Evolutionary conservation across 2,329 filamentous ascomycete genomes (phyloP).

Genomic region (Orbilia quercus): DNA sequence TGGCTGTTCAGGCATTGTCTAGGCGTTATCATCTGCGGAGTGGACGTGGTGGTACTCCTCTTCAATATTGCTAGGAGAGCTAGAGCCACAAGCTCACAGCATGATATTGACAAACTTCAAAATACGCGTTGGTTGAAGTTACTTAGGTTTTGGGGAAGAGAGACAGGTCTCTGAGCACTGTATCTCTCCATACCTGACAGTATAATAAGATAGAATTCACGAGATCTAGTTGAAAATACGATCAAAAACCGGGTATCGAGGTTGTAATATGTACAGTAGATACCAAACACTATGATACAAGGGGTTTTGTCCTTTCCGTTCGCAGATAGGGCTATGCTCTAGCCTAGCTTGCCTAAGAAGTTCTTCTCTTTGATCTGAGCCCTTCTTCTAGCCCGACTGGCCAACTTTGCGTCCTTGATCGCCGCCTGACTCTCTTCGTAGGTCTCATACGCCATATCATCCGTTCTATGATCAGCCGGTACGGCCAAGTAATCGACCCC

Average conservation of each 20-base stretch:
- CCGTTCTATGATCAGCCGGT: slow-evolving; percentile 43
- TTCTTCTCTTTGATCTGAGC: slow-evolving; percentile 84
- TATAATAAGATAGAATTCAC: slow-evolving; percentile 12
- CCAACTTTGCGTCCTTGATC: slow-evolving; percentile 74
- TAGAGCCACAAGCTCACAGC: no score
- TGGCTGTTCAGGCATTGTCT: no score
- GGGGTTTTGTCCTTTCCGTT: slow-evolving; percentile 71
- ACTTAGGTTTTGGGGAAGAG: neutral
- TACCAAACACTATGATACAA: slow-evolving; percentile 45
- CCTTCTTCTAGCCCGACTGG: slow-evolving; percentile 79
- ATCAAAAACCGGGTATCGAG: slow-evolving; percentile 27
- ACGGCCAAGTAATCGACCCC: slow-evolving; percentile 39
- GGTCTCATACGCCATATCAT: slow-evolving; percentile 50
- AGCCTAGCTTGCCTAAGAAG: slow-evolving; percentile 69
- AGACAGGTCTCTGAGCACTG: neutral
- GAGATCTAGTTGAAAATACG: slow-evolving; percentile 4
- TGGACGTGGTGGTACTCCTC: no score
- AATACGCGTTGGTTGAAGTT: neutral
- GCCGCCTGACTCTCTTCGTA: slow-evolving; percentile 66
- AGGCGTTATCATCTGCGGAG: no score
- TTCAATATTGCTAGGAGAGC: no score
- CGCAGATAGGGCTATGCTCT: slow-evolving; percentile 1
- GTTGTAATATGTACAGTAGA: slow-evolving; percentile 54
- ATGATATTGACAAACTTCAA: neutral
- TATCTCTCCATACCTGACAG: neutral